Evolutionary conservation across 768 basidiomycete genomes (phyloP).

Genomic region (Pisolithus sp.): DNA sequence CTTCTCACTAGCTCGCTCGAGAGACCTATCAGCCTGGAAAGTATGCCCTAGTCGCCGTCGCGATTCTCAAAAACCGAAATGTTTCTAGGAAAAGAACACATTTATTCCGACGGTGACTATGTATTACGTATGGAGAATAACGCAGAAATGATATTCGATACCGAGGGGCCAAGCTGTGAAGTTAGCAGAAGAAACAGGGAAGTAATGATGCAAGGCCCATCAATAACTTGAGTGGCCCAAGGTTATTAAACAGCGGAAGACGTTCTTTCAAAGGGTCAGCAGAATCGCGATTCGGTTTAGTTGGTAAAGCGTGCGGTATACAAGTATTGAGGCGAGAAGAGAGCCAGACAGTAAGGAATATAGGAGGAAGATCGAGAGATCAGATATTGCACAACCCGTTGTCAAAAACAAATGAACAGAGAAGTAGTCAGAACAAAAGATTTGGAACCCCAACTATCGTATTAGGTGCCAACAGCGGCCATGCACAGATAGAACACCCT

Average conservation of each 20-base stretch:
- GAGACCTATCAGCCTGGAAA: too few species aligned
- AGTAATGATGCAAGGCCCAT: background rate
- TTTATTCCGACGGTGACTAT: background rate
- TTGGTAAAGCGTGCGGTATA: slow-evolving; percentile 22
- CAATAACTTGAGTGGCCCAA: too few species aligned
- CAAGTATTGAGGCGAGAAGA: slow-evolving; percentile 10
- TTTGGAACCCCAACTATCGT: slow-evolving; percentile 9
- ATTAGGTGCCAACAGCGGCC: slow-evolving; percentile 18
- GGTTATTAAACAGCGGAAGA: slow-evolving; percentile 3
- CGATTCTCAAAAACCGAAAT: too few species aligned
- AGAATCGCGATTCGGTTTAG: slow-evolving; percentile 10
- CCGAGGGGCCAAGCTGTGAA: background rate
- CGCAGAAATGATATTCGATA: too few species aligned
- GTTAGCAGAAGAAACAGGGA: background rate
- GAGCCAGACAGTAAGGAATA: background rate
- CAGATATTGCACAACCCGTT: slow-evolving; percentile 7
- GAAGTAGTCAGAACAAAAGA: slow-evolving; percentile 6
- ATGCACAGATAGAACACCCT: slow-evolving; percentile 12
- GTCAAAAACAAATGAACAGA: slow-evolving; percentile 12
- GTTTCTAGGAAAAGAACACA: background rate
- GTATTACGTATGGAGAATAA: too few species aligned
- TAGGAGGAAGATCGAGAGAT: slow-evolving; percentile 1
- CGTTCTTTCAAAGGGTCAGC: too few species aligned
- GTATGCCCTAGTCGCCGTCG: too few species aligned
- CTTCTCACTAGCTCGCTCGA: too few species aligned